Evolutionary conservation across 108 stramenopile species (phyloP).

Genomic region (Ochromonas danica): DNA sequence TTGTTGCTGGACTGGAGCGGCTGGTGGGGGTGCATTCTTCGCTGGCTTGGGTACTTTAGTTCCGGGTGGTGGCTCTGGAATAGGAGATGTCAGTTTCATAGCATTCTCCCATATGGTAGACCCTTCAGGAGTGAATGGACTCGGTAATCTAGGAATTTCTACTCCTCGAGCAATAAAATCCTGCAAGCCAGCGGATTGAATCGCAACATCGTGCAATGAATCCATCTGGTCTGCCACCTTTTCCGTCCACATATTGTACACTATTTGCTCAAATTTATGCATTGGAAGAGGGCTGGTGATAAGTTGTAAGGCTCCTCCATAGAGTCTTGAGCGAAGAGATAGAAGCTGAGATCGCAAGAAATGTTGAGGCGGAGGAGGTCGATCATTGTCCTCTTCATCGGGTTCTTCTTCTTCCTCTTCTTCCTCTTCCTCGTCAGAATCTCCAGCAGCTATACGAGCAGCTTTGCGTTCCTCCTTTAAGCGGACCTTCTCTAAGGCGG

Average conservation of each 20-base stretch:
- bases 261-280: slow-evolving; percentile 17
- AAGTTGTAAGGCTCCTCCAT: slow-evolving; percentile 15
- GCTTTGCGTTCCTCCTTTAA: not conserved
- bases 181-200: slow-evolving; percentile 13
- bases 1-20: slow-evolving; percentile 7
- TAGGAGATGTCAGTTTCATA: not conserved
- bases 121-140: slow-evolving; percentile 20
- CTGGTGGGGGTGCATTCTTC: slow-evolving; percentile 19
- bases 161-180: slow-evolving; percentile 15
- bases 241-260: slow-evolving; percentile 15
- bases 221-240: slow-evolving; percentile 13
- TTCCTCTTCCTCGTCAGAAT: not conserved
- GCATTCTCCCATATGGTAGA: slow-evolving; percentile 22
- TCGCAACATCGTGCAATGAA: slow-evolving; percentile 15
- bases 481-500: not conserved
- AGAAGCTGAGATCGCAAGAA: slow-evolving; percentile 15
- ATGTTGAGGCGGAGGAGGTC: slow-evolving; percentile 13
- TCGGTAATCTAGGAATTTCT: slow-evolving; percentile 17
- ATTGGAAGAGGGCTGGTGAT: slow-evolving; percentile 14
- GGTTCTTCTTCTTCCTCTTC: slow-evolving; percentile 29
- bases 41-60: slow-evolving; percentile 12
- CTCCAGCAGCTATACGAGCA: not conserved
- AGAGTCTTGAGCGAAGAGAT: slow-evolving; percentile 15
- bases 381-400: slow-evolving; percentile 6
- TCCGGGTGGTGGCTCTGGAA: not conserved